These are phyloP conservation scores for Phytophthora pseudosyringae DNA, from an alignment of 352 stramenopile species.

Conservation along the genomic window DNA sequence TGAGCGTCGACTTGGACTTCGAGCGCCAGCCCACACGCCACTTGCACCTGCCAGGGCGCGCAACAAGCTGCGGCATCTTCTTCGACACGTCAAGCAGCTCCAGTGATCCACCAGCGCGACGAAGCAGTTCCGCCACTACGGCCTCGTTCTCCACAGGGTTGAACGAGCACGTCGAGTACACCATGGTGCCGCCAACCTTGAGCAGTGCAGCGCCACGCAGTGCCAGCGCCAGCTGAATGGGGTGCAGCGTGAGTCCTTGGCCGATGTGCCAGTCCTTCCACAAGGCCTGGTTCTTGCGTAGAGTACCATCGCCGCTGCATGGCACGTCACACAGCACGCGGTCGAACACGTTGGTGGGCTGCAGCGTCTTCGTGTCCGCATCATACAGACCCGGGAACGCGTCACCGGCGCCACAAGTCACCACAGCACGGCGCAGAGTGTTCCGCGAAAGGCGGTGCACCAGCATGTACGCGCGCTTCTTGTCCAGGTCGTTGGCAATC, in stretches of 20 bases:
- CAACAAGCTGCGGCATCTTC: conserved; percentile 62
- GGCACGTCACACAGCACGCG: conserved; percentile 98
- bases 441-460: conserved; percentile 93
- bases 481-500: conserved; percentile 96
- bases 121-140: conserved; percentile 95
- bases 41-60: conserved; percentile 54
- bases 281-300: conserved; percentile 96
- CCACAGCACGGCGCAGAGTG: conserved; percentile 84
- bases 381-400: conserved; percentile 93
- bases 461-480: conserved; percentile 98
- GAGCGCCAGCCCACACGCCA: conserved; percentile 88
- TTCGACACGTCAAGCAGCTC: conserved; percentile 89
- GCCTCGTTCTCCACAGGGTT: conserved; percentile 99
- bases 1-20: conserved; percentile 88
- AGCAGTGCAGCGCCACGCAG: conserved; percentile 91
- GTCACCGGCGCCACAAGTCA: conserved; percentile 94
- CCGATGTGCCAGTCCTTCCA: conserved; percentile 95
- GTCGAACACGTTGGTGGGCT: conserved; percentile 94
- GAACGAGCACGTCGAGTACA: conserved; percentile 98
- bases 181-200: conserved; percentile 91
- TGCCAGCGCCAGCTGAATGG: conserved; percentile 94
- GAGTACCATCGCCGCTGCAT: conserved; percentile 98
- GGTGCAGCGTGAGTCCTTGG: conserved; percentile 92
- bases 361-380: conserved; percentile 36
- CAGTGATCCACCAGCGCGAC: conserved; percentile 84